Base-by-base conservation (phyloP, 2,329 filamentous ascomycete species). In the Fusarium mundagurra region DNA sequence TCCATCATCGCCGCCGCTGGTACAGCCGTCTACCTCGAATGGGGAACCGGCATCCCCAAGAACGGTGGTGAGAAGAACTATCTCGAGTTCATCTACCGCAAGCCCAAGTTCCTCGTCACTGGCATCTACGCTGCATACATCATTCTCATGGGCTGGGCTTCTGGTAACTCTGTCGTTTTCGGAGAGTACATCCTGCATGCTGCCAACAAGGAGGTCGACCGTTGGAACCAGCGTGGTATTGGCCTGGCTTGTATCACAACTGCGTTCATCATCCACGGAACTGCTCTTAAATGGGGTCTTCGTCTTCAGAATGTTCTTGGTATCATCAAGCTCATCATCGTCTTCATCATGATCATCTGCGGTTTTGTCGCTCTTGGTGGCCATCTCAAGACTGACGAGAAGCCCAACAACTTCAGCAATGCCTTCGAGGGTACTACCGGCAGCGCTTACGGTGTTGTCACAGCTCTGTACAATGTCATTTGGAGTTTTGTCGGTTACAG, bases 131-230 rank as follows among this genome's bases (percentile, higher is more conserved):
- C 87, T 8, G 86, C 88, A 36, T 92, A 92, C 70, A 88, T 91
- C 18, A 77, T 93, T 33, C 85, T 93, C 3, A 86, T 92, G 24
- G 90, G 88, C 18, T 92, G 90, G 90, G 90, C 90, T 1, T 89
- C 88, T 12, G 89, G 89, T 20, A 93, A 93, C 81, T 92, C 88
- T 2, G 89, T 93, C 71, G 87, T 93, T 44, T 93, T 93, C 72
- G 91, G 91, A 68, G 90, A 92, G 79, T 93, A 93, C 81, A 90
- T 93, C 64, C 86, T 93, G 5, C 86, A 91, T 77, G 92, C 91
- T 14, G 89, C 91, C 17, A 83, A 89, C 18, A 85, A 90, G 29
- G 88, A 92, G 72, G 88, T 91, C 31, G 87, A 84, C 55, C 85
- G 90, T 29, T 93, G 91, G 91, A 92, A 92, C 80, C 89, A 92